Base-by-base conservation (phyloP, 176 grass and related monocot species). In the Rhipidocladum racemiflorum region DNA sequence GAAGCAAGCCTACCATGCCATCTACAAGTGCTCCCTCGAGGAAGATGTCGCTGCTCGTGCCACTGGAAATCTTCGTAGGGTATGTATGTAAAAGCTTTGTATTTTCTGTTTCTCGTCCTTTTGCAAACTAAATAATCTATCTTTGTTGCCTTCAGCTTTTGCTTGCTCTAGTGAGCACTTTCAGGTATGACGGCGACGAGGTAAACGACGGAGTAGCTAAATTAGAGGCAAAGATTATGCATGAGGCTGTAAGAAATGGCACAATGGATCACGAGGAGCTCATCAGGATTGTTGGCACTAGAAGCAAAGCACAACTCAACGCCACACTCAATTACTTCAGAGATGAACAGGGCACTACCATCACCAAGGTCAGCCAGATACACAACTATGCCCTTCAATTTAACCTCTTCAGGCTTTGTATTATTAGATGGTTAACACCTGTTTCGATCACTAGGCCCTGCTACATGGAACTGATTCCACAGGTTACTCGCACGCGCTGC, bases 301-400 rank as follows among this genome's bases (percentile, higher is more conserved):
- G 92, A 71, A 97, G 92, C 92, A 97, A 81, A 59, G 84, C 92
- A 14, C 95, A 97, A 50, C 86, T 97, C 21, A 29, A 71, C 2
- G 88, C 92, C 51, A 97, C 90, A 1, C 92, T 97, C 59, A 81
- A 74, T 59, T 88, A 74, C 77, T 97, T 89, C 81, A 89, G 76
- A 67, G 84, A 97, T 9, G 72, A 86, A 35, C 78, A 86, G 38
- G 36, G 72, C 21, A 54, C 63, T 61, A 81, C 85, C 45, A 89
- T 97, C 65, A 85, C 81, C 63, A 94, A 97, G 88, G 91, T 97
- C 54, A 68, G 74, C 34, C 14, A 80, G 7, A 5, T 12, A n/a
- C n/a, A 6, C 11, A 55, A 39, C 24, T n/a, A n/a, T n/a, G 12
- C 27, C 43, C 25, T 8, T 46, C 7, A 29, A 35, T n/a, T 5